These are phyloP conservation scores for Solanum sparsipilum DNA, from an alignment of 257 asterid genomes.

Conservation along the genomic window DNA sequence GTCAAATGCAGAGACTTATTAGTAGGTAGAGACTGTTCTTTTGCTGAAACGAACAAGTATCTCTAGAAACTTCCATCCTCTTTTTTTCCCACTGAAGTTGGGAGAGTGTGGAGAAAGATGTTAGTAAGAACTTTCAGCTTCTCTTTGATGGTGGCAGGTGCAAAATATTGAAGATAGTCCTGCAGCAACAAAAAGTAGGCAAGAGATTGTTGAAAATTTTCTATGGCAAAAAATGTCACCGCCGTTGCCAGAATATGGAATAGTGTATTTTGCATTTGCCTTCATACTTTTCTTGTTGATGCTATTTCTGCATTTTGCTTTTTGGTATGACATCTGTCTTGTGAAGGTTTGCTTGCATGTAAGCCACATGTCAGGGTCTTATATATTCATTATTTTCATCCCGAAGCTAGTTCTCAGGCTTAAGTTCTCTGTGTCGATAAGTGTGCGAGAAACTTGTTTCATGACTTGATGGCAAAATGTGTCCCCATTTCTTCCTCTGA, in stretches of 20 bases:
- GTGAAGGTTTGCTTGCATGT: not conserved
- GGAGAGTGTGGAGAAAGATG: not conserved
- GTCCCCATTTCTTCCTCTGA: not conserved
- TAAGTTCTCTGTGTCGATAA: not conserved
- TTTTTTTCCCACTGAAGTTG: not conserved
- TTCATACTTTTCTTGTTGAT: not conserved
- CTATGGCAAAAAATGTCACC: not conserved
- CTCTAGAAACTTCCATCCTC: not conserved
- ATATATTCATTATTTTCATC: not conserved
- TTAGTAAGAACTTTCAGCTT: not conserved
- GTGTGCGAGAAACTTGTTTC: not conserved
- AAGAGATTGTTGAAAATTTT: not conserved
- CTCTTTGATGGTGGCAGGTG: not conserved
- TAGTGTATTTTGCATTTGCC: not conserved
- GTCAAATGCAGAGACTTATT: not conserved
- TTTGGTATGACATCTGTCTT: not conserved
- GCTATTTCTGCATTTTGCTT: not conserved
- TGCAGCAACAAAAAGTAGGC: not conserved
- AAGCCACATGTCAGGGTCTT: not conserved
- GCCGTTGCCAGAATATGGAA: not conserved
- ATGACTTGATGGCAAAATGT: not conserved
- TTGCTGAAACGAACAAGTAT: not conserved
- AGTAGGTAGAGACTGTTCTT: not conserved
- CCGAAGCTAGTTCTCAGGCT: not conserved
- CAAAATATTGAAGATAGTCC: not conserved